phyloP scores from a whole-genome alignment of 495 filamentous ascomycete genomes.

The Tetracladium setigerum region DNA sequence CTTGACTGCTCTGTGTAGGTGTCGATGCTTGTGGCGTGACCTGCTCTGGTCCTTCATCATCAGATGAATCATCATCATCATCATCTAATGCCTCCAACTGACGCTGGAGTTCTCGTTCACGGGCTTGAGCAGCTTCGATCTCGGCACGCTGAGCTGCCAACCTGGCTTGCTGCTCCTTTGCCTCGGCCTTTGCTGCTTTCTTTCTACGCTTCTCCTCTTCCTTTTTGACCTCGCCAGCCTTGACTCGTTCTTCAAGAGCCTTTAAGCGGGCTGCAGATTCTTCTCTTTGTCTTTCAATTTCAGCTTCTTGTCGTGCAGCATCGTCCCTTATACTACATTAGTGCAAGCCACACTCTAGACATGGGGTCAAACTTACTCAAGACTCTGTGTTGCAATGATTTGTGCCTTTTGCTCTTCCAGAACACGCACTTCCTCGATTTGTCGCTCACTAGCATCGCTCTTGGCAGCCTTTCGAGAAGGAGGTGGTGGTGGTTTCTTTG shows the following conservation, averaged over 20 bases:
- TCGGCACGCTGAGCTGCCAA: slow-evolving; percentile 84
- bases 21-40: slow-evolving; percentile 79
- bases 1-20: slow-evolving; percentile 55
- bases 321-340: slow-evolving; percentile 55
- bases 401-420: slow-evolving; percentile 71
- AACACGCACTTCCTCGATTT: slow-evolving; percentile 44
- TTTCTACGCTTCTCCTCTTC: slow-evolving; percentile 88
- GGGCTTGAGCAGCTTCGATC: slow-evolving; percentile 81
- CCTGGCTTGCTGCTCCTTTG: slow-evolving; percentile 81
- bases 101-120: slow-evolving; percentile 78
- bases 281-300: slow-evolving; percentile 69
- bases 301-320: slow-evolving; percentile 66
- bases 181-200: slow-evolving; percentile 78
- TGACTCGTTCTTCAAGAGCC: slow-evolving; percentile 88
- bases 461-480: slow-evolving; percentile 71
- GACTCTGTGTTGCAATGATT: slow-evolving; percentile 59
- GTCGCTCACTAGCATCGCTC: slow-evolving; percentile 47
- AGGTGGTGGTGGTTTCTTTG: slow-evolving; percentile 81
- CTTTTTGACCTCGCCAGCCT: slow-evolving; percentile 92
- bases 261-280: slow-evolving; percentile 75
- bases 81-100: slow-evolving; percentile 73
- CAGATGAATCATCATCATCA: slow-evolving; percentile 61
- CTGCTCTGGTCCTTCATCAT: slow-evolving; percentile 77
- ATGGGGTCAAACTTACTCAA: slow-evolving; percentile 67
- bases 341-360: slow-evolving; percentile 18